These are phyloP conservation scores for Hortiboletus rubellus DNA, from an alignment of 1,284 basidiomycete species.

Conservation along the genomic window DNA sequence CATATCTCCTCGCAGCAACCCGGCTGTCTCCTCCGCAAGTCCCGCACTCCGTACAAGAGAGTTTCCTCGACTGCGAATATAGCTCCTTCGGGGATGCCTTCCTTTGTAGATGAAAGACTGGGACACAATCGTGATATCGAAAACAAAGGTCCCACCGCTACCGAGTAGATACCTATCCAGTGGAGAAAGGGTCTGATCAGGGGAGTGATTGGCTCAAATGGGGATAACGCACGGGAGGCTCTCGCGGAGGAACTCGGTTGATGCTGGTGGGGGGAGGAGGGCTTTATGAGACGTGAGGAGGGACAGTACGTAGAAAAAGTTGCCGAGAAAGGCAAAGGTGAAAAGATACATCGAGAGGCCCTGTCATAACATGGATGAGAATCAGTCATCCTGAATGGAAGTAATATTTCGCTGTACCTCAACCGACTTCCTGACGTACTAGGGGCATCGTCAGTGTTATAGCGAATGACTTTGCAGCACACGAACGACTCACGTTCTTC, in stretches of 20 bases:
- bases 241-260: slow-evolving; percentile 63
- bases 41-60: slow-evolving; percentile 29
- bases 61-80: slow-evolving; percentile 32
- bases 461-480: slow-evolving; percentile 5
- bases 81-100: slow-evolving; percentile 29
- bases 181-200: slow-evolving; percentile 6
- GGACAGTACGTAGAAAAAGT: slow-evolving; percentile 86
- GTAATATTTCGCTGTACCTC: slow-evolving; percentile 49
- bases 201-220: neutral
- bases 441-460: slow-evolving; percentile 1
- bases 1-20: slow-evolving; percentile 44
- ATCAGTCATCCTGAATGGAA: slow-evolving; percentile 3
- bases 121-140: slow-evolving; percentile 82
- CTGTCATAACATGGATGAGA: slow-evolving; percentile 35
- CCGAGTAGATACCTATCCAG: slow-evolving; percentile 74
- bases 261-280: slow-evolving; percentile 51
- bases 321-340: slow-evolving; percentile 88
- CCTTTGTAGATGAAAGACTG: slow-evolving; percentile 58
- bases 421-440: slow-evolving; percentile 90
- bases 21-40: slow-evolving; percentile 46
- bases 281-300: slow-evolving; percentile 69
- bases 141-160: slow-evolving; percentile 85
- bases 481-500: slow-evolving; percentile 81
- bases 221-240: slow-evolving; percentile 66
- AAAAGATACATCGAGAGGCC: slow-evolving; percentile 94